phyloP scores from a whole-genome alignment of 2,329 filamentous ascomycete species.

The Neoscytalidium dimidiatum region DNA sequence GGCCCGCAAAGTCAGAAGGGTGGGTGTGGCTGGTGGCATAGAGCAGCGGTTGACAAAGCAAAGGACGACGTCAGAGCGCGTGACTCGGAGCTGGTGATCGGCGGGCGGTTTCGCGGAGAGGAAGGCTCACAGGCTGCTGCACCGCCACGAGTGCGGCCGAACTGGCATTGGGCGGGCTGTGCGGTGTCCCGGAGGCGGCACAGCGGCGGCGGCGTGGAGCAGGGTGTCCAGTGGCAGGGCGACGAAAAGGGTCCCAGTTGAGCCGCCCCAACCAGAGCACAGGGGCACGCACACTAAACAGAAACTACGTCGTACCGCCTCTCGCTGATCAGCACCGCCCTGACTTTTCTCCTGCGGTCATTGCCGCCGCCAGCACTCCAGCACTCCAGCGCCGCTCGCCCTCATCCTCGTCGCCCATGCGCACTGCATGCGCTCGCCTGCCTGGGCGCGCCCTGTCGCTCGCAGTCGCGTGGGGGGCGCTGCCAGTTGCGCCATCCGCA shows the following conservation, averaged over 20 bases:
- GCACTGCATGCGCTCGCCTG: background rate
- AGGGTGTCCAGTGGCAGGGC: background rate
- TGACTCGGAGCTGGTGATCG: constrained; percentile 6
- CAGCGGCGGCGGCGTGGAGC: background rate
- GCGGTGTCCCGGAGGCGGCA: background rate
- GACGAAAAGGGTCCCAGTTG: background rate
- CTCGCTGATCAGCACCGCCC: constrained; percentile 1
- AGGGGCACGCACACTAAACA: constrained; percentile 4
- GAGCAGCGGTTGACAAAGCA: background rate
- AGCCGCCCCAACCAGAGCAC: background rate
- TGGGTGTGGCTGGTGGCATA: background rate
- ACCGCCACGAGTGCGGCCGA: background rate
- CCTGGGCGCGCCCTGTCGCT: background rate
- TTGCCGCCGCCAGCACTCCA: background rate
- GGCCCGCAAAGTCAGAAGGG: background rate
- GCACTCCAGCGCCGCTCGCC: background rate
- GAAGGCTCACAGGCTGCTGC: background rate
- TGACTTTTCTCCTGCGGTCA: background rate
- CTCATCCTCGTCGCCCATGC: too few species aligned
- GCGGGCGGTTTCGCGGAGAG: constrained; percentile 7
- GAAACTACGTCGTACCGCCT: too few species aligned
- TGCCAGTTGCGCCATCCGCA: background rate
- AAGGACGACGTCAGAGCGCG: constrained; percentile 7
- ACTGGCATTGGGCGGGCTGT: background rate
- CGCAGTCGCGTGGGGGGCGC: background rate